Conservation (phyloP, 2,329 filamentous ascomycete genomes). For the Tricladium varicosporioides region DNA sequence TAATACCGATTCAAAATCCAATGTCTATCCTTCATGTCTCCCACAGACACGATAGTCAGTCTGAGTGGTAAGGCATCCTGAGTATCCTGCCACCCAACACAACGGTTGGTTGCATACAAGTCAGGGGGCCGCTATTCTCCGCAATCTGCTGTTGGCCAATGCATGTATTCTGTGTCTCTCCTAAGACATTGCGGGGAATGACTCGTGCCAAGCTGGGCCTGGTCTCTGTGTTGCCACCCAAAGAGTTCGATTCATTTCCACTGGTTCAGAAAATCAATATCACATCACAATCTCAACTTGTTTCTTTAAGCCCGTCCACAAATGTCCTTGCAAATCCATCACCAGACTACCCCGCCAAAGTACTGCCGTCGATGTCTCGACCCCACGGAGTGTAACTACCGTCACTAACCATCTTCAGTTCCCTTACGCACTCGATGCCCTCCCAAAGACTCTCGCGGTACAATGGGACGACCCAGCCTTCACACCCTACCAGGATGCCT, state of each 20-base stretch:
- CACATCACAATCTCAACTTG: background rate
- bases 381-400: constrained; percentile 10
- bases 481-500: constrained; percentile 65
- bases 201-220: background rate
- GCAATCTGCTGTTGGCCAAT: constrained; percentile 14
- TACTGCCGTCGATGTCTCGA: background rate
- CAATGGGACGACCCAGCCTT: constrained; percentile 68
- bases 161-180: background rate
- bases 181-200: constrained; percentile 16
- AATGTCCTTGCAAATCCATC: constrained; percentile 6
- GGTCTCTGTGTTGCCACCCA: background rate
- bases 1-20: background rate
- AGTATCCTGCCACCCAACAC: constrained; percentile 4
- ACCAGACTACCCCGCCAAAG: constrained; percentile 16
- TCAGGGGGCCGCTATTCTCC: constrained; percentile 7
- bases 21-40: background rate
- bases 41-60: background rate
- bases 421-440: constrained; percentile 68
- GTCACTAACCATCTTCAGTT: constrained; percentile 51
- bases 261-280: background rate
- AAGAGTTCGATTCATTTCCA: constrained; percentile 4
- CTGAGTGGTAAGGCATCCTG: background rate
- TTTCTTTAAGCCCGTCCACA: constrained; percentile 1
- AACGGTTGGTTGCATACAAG: constrained; percentile 15
- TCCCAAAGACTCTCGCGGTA: constrained; percentile 60